Base-by-base conservation (phyloP, 805 yeast species). In the Hanseniaspora vineae region DNA sequence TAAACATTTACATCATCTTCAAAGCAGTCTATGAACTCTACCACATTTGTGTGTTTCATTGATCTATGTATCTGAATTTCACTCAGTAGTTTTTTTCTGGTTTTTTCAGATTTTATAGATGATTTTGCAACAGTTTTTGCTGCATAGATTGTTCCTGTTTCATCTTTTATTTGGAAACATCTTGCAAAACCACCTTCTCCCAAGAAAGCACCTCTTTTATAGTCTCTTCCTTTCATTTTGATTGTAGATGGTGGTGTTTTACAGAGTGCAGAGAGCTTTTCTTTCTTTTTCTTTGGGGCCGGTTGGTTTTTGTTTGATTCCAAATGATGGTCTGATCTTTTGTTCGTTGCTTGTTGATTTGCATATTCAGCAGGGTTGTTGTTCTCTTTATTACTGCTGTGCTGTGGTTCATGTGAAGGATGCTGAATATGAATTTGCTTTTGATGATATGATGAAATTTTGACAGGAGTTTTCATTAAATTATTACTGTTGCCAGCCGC, bases 181-280 rank as follows among this genome's bases (percentile, higher is more conserved):
- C 97, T 78, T 15, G 98, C 99, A 71, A 92, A 92, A 0, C 99
- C 99, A 51, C 99, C 99, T 68, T 90, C 97, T 35, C 98, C 98
- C 35, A 92, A 71, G 58, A 88, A 89, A 50, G 73, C 73, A 1
- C 97, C 97, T 61, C 97, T 77, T 53, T 84, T 86, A 65, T 84
- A 92, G 56, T 88, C 94, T 60, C 85, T 78, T 42, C 96, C 96
- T 66, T 89, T 77, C 42, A 92, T 86, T 55, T 90, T 76, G 54
- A 92, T 94, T 54, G 89, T 74, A 15, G 95, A 83, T 35, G 98
- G 98, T 2, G 98, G 98, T 2, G 98, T 92, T 66, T 87, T 86
- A 66, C 98, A 92, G 46, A 92, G 72, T 0, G 96, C 78, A 2
- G 95, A 84, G 40, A 87, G 71, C 65, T 90, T 90, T 62, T 87